phyloP scores from a whole-genome alignment of 345 rosid genomes.

The Syzygium grande region DNA sequence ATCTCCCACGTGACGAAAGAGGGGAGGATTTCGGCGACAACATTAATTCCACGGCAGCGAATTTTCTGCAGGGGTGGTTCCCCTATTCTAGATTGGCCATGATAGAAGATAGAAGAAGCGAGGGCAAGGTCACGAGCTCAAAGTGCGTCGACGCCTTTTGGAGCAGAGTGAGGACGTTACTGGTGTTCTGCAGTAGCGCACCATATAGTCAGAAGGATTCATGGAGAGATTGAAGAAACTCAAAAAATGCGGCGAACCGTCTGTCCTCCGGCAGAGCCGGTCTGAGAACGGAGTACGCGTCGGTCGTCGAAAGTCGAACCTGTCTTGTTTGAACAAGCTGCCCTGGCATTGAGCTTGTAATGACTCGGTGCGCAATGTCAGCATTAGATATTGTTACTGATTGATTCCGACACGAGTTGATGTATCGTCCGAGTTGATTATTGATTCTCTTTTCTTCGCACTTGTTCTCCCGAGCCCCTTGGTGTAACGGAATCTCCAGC shows the following conservation, averaged over 20 bases:
- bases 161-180: constrained; percentile 25
- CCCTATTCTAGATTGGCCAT: constrained; percentile 25
- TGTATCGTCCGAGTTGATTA: background rate
- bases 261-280: constrained; percentile 10
- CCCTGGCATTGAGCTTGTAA: background rate
- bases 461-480: background rate
- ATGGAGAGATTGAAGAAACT: background rate
- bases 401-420: background rate
- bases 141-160: constrained; percentile 18
- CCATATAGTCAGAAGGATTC: constrained; percentile 2
- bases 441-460: background rate
- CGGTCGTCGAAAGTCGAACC: background rate
- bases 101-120: constrained; percentile 6
- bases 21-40: background rate
- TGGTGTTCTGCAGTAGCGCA: constrained; percentile 24
- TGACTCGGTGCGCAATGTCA: background rate
- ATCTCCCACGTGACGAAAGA: background rate
- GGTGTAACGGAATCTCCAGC: background rate
- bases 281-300: background rate
- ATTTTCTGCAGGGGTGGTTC: constrained; percentile 26
- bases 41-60: constrained; percentile 5
- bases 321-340: background rate
- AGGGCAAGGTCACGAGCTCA: constrained; percentile 9
- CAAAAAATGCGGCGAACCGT: background rate
- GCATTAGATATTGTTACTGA: background rate